Base-by-base conservation (phyloP, 2,329 filamentous ascomycete species). In the Hirsutella minnesotensis region DNA sequence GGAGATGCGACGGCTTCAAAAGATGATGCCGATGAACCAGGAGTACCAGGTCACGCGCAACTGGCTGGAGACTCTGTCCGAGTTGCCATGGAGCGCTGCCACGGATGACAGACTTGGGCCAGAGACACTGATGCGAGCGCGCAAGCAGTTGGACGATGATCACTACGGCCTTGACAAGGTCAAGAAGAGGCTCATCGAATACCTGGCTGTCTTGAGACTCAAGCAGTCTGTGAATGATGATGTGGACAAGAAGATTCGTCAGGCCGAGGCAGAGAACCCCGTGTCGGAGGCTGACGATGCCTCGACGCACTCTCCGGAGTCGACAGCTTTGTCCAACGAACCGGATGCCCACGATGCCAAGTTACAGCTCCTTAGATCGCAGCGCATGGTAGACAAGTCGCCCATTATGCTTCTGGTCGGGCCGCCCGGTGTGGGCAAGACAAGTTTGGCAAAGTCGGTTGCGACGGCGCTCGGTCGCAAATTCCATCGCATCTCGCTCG, bases 111-210 rank as follows among this genome's bases (percentile, higher is more conserved):
- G 87, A 27, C 75, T 98, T 3, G 87, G 89, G 8, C 75, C 78
- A 0, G 82, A 87, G 9, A 95, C 89, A 0, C 62, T 96, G 44
- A 72, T 75, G 45, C 76, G 75, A 52, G 92, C 92, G 7, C 79
- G 87, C 43, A 86, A 88, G 64, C 92, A 96, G 61, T 75, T 98
- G 5, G 88, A 98, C 55, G 82, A 94, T 49, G 92, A 98, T 57
- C 92, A 98, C 61, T 96, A 96, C 53, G 92, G 92, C 0, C 69
- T 98, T 13, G 88, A 96, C 47, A 94, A 90, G 63, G 90, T 98
- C 57, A 98, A 98, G 77, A 95, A 95, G 73, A 77, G 92, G 36
- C 65, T 98, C 19, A 73, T 98, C 5, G 94, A 96, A 61, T 98
- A 98, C 57, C 72, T 98, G 36, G 94, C 92, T 3, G 92, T 98